A percentile compares a stretch with the other conserved stretches of the same genome.
Conservation (phyloP, 2,329 filamentous ascomycete genomes). For the Fusarium sacchari region DNA sequence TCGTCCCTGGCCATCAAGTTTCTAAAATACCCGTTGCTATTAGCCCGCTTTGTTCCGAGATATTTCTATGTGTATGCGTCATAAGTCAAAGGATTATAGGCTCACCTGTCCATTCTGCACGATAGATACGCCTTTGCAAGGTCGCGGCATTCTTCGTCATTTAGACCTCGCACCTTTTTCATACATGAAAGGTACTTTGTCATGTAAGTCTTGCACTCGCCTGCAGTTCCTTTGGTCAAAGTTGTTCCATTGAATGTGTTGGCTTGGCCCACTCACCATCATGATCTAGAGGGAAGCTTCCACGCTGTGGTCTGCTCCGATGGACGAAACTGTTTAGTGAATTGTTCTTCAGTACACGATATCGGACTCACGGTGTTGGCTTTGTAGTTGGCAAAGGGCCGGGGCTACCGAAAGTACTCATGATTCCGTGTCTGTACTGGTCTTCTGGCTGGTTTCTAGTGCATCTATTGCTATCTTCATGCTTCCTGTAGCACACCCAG, state of each 20-base stretch:
- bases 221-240: slow-evolving; percentile 55
- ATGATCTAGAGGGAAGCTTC: slow-evolving; percentile 93
- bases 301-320: slow-evolving; percentile 77
- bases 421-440: slow-evolving; percentile 42
- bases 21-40: slow-evolving; percentile 54
- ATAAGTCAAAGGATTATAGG: slow-evolving; percentile 6
- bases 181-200: slow-evolving; percentile 86
- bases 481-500: slow-evolving; percentile 1
- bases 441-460: slow-evolving; percentile 15
- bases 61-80: slow-evolving; percentile 13
- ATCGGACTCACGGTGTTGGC: slow-evolving; percentile 71
- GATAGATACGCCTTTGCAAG: slow-evolving; percentile 88
- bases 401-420: slow-evolving; percentile 76
- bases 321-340: slow-evolving; percentile 18
- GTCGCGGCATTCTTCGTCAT: slow-evolving; percentile 84
- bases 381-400: slow-evolving; percentile 73
- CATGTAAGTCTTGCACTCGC: slow-evolving; percentile 94
- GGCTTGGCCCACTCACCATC: slow-evolving; percentile 63
- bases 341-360: not conserved
- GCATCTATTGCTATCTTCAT: slow-evolving; percentile 14
- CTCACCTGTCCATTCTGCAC: slow-evolving; percentile 94
- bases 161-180: slow-evolving; percentile 83
- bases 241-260: not conserved
- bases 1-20: slow-evolving; percentile 97
- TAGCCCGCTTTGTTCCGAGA: slow-evolving; percentile 33